These are phyloP conservation scores for Orbilia quercus DNA, from an alignment of 2,329 filamentous ascomycete species.

Conservation along the genomic window DNA sequence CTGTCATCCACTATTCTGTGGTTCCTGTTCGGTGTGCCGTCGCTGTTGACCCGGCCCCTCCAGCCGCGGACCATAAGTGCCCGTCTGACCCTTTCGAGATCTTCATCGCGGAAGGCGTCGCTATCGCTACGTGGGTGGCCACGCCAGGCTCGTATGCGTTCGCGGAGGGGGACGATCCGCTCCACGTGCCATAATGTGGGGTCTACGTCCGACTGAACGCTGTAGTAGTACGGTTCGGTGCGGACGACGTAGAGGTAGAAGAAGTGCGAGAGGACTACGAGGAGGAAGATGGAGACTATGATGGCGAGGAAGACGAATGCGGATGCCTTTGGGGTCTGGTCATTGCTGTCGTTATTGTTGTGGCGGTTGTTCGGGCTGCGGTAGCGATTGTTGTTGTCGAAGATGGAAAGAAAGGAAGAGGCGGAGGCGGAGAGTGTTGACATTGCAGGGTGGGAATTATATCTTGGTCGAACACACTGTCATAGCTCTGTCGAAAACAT, in stretches of 20 bases:
- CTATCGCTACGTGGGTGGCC: slow-evolving; percentile 30
- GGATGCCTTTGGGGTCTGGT: slow-evolving; percentile 40
- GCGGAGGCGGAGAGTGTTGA: slow-evolving; percentile 38
- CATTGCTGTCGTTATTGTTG: slow-evolving; percentile 14
- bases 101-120: slow-evolving; percentile 50
- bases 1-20: slow-evolving; percentile 46
- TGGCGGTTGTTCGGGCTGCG: slow-evolving; percentile 36
- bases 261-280: slow-evolving; percentile 48
- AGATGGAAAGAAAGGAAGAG: slow-evolving; percentile 6
- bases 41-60: slow-evolving; percentile 45
- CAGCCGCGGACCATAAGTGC: slow-evolving; percentile 42
- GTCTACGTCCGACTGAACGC: slow-evolving; percentile 51
- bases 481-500: slow-evolving; percentile 7
- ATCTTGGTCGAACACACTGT: not conserved
- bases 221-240: slow-evolving; percentile 47
- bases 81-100: slow-evolving; percentile 45
- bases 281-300: slow-evolving; percentile 46
- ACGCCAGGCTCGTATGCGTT: slow-evolving; percentile 36
- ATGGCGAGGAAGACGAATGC: slow-evolving; percentile 45
- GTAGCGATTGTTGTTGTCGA: slow-evolving; percentile 20
- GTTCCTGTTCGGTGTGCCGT: slow-evolving; percentile 48
- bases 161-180: slow-evolving; percentile 49
- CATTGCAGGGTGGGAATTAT: slow-evolving; percentile 13
- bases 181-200: slow-evolving; percentile 55
- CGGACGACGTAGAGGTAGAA: slow-evolving; percentile 53